Percentiles rank a stretch among this genome's conserved stretches.
These are phyloP conservation scores for Ogataea pini DNA, from an alignment of 805 yeast species.

Conservation along the genomic window DNA sequence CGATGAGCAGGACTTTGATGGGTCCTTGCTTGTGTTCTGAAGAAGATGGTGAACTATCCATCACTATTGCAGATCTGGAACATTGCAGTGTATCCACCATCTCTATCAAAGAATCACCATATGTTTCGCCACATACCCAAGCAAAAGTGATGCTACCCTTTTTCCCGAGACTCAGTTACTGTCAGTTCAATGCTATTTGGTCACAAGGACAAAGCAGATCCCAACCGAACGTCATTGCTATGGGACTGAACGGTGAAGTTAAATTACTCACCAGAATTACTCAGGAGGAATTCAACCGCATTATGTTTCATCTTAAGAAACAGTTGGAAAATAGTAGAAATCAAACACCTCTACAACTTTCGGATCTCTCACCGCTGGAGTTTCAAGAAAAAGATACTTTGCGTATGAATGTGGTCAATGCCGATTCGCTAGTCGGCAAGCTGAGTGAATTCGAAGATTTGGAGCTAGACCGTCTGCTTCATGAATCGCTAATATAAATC, in stretches of 20 bases:
- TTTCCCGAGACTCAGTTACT: slow-evolving; percentile 34
- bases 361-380: slow-evolving; percentile 11
- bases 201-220: background rate
- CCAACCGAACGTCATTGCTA: slow-evolving; percentile 26
- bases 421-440: slow-evolving; percentile 17
- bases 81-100: slow-evolving; percentile 21
- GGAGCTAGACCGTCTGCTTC: slow-evolving; percentile 18
- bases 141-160: slow-evolving; percentile 29
- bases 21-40: slow-evolving; percentile 23
- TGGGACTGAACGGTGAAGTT: slow-evolving; percentile 43
- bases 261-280: slow-evolving; percentile 23
- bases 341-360: slow-evolving; percentile 8
- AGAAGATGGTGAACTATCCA: slow-evolving; percentile 6
- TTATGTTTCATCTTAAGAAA: slow-evolving; percentile 1
- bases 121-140: slow-evolving; percentile 8
- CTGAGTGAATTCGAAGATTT: slow-evolving; percentile 14
- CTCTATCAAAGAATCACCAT: slow-evolving; percentile 4
- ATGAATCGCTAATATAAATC: slow-evolving; percentile 14
- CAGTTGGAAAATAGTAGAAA: slow-evolving; percentile 4
- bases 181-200: slow-evolving; percentile 39
- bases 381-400: slow-evolving; percentile 7
- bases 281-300: slow-evolving; percentile 8
- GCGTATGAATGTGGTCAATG: slow-evolving; percentile 15
- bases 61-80: slow-evolving; percentile 25
- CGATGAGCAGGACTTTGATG: slow-evolving; percentile 25